phyloP scores from a whole-genome alignment of 257 asterid species.

The Apocynum venetum region DNA sequence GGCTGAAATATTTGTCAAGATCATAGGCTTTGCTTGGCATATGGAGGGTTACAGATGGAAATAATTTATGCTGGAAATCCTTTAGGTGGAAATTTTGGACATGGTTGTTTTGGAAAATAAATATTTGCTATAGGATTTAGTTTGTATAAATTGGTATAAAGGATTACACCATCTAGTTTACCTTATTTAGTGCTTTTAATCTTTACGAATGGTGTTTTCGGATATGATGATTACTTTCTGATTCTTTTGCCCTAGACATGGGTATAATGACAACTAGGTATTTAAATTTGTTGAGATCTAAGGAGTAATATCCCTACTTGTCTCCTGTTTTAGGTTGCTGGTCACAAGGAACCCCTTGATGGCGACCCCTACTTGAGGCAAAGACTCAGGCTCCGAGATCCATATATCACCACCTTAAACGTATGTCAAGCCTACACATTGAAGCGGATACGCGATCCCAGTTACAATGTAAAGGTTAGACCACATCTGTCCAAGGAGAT shows the following conservation, averaged over 20 bases:
- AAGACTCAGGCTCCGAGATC: slow-evolving; percentile 78
- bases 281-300: neutral
- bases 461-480: slow-evolving; percentile 52
- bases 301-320: neutral
- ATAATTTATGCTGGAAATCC: neutral
- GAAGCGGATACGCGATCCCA: slow-evolving; percentile 81
- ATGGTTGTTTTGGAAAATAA: too few relatives aligned
- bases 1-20: neutral
- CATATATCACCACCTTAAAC: slow-evolving; percentile 75
- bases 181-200: neutral
- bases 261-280: neutral
- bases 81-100: neutral
- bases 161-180: neutral
- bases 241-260: neutral
- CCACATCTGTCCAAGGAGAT: slow-evolving; percentile 67
- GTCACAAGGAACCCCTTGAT: slow-evolving; percentile 77
- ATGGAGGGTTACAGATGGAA: neutral
- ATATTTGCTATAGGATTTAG: too few relatives aligned
- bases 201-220: neutral
- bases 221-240: neutral
- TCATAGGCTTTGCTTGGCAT: neutral
- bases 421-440: slow-evolving; percentile 72
- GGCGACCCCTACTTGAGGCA: slow-evolving; percentile 98
- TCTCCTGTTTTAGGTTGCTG: slow-evolving; percentile 56
- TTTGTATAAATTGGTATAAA: neutral